Percentiles rank a stretch among this genome's conserved stretches.
Evolutionary conservation across 768 basidiomycete species (phyloP).

Genomic region (Candolleomyces efflorescens): DNA sequence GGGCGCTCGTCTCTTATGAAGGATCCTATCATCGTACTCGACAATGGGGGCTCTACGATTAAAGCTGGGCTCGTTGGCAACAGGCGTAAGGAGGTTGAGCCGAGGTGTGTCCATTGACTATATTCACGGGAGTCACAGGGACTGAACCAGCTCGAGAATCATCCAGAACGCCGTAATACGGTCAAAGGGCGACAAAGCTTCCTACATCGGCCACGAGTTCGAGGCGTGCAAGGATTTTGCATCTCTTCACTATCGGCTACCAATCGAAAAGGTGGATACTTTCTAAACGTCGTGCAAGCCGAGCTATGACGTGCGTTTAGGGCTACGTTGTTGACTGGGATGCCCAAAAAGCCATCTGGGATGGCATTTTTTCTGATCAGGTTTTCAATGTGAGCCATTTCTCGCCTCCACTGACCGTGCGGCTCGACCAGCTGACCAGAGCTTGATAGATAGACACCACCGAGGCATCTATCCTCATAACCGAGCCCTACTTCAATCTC

Average conservation of each 20-base stretch:
- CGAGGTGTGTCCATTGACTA: neutral
- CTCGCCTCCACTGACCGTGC: neutral
- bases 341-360: conserved; percentile 92
- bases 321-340: conserved; percentile 96
- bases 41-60: conserved; percentile 84
- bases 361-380: conserved; percentile 75
- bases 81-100: conserved; percentile 26
- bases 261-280: conserved; percentile 75
- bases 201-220: conserved; percentile 86
- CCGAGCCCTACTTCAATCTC: conserved; percentile 93
- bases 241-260: conserved; percentile 75
- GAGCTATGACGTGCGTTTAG: conserved; percentile 38
- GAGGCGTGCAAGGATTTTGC: conserved; percentile 74
- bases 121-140: neutral
- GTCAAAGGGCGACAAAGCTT: conserved; percentile 77
- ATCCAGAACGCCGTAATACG: conserved; percentile 81
- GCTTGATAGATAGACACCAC: conserved; percentile 68
- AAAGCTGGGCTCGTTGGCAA: conserved; percentile 59
- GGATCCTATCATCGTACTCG: conserved; percentile 58
- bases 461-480: conserved; percentile 74
- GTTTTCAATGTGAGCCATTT: conserved; percentile 51
- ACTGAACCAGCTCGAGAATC: conserved; percentile 38
- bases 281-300: conserved; percentile 1
- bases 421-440: neutral
- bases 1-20: conserved; percentile 11